Base-by-base conservation (phyloP, 257 asterid species). In the Fraxinus quadrangulata region DNA sequence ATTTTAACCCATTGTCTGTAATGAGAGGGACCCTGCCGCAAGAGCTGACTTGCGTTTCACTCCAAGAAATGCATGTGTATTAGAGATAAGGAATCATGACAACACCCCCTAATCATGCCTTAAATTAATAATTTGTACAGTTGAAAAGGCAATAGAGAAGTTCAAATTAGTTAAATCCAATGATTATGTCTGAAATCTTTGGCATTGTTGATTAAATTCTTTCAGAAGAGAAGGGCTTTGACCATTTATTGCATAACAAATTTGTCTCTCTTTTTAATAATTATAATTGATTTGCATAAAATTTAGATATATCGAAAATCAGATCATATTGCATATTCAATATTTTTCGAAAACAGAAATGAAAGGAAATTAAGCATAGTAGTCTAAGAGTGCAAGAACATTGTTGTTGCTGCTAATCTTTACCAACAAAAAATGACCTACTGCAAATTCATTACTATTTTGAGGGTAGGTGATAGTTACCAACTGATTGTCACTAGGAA, bases 21-120 rank as follows among this genome's bases (percentile, higher is more conserved):
- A 17, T 5, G 65, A 5, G 26, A 24, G 9, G 26, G 6, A 6
- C 12, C 11, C 30, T 2, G 34, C 16, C 16, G 68, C 33, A 23
- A 23, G 31, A 30, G 75, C 16, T 78, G n/a, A 77, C 82, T 85
- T 85, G 82, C 77, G 83, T 83, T 81, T 85, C 49, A 83, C 87
- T 83, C 81, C 84, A 85, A 40, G 84, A 80, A 63, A 63, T 24
- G 69, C 69, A 63, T 63, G 34, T 63, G 69, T 63, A 63, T 63
- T 63, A 24, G 69, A 63, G 34, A 63, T 63, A 24, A 24, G 69
- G 0, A 63, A 63, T 63, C 6, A 63, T 63, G 31, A 63, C 26
- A 56, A 56, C 8, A 1, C 30, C 67, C 67, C 34, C 34, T 23
- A 63, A 63, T 63, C 26, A 24, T 63, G 69, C 69, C 69, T 24